Base-by-base conservation (phyloP, 768 basidiomycete species). In the Tricholoma sp. region DNA sequence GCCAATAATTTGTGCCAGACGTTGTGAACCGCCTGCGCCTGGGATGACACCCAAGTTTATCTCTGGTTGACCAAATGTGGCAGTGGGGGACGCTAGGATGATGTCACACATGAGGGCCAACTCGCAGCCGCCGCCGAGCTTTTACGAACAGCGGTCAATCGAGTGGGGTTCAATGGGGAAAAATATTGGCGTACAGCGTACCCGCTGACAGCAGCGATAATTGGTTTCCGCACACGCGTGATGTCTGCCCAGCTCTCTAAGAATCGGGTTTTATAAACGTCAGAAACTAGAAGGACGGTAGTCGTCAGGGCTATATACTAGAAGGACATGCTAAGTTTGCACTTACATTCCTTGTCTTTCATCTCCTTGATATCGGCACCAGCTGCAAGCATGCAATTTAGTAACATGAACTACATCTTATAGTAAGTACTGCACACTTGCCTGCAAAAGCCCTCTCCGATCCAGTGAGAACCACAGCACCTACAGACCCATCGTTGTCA, bases 331-430 rank as follows among this genome's bases (percentile, higher is more conserved):
- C 5, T 27, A 27, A 27, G 24, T 5, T 27, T 27, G 5, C 6
- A 72, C 83, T 67, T 66, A 94, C 93, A 97, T 58, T 85, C 76
- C 74, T 94, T 94, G 74, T 95, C 91, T 72, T 94, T 94, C 96
- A 98, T 98, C 74, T 98, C 94, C 76, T 97, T 98, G 74, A 99
- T 98, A 72, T 99, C 96, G 19, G 96, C 96, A 2, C 96, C 94
- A 64, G 94, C 94, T 94, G 62, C 2, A 32, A 34, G 46, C 19
- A 58, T n/a, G n/a, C 21, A 56, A 11, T 51, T 51, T 31, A 55
- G 16, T 21, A 19, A 24, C 29, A 19, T 50, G 16, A 41, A 7
- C 2, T 41, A 51, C 19, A 9, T 14, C 49, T 56, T 11, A 55
- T 24, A 31, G 7, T 21, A 12, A 31, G 7, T 21, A 12, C n/a